Percentiles rank a stretch among this genome's conserved stretches.
phyloP scores from a whole-genome alignment of 2,329 filamentous ascomycete genomes.

The Myriosclerotinia curreyana region DNA sequence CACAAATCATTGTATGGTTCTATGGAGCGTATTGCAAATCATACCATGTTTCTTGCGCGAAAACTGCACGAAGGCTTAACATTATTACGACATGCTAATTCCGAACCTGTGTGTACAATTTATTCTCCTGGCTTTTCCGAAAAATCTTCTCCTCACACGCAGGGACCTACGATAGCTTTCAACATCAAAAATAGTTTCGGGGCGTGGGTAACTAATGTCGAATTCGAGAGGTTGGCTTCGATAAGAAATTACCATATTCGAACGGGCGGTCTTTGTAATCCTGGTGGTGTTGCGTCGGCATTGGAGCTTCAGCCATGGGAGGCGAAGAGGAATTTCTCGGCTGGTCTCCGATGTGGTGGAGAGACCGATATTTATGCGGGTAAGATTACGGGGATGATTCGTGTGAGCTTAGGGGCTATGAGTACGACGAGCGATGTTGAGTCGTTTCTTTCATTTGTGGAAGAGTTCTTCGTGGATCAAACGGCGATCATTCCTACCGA shows the following conservation, averaged over 20 bases:
- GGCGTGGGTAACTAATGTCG: slow-evolving; percentile 73
- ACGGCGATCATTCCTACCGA: neutral
- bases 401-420: slow-evolving; percentile 87
- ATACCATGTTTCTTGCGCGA: slow-evolving; percentile 64
- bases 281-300: slow-evolving; percentile 74
- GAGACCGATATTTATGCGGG: slow-evolving; percentile 79
- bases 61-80: slow-evolving; percentile 58
- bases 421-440: slow-evolving; percentile 74
- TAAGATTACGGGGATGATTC: slow-evolving; percentile 83
- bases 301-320: slow-evolving; percentile 77
- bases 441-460: slow-evolving; percentile 66
- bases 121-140: slow-evolving; percentile 39
- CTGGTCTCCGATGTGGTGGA: slow-evolving; percentile 78
- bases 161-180: slow-evolving; percentile 79
- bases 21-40: slow-evolving; percentile 65
- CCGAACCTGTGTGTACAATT: slow-evolving; percentile 36
- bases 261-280: slow-evolving; percentile 88
- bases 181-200: slow-evolving; percentile 70
- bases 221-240: slow-evolving; percentile 82
- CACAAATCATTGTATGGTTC: slow-evolving; percentile 69
- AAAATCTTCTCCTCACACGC: slow-evolving; percentile 39
- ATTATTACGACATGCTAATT: slow-evolving; percentile 65
- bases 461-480: slow-evolving; percentile 56
- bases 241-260: slow-evolving; percentile 79
- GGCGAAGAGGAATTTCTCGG: slow-evolving; percentile 78